Evolutionary conservation across 768 basidiomycete species (phyloP), one percentile per base, ranked within the genome.

Genomic region (Lanmaoa rubissima): DNA sequence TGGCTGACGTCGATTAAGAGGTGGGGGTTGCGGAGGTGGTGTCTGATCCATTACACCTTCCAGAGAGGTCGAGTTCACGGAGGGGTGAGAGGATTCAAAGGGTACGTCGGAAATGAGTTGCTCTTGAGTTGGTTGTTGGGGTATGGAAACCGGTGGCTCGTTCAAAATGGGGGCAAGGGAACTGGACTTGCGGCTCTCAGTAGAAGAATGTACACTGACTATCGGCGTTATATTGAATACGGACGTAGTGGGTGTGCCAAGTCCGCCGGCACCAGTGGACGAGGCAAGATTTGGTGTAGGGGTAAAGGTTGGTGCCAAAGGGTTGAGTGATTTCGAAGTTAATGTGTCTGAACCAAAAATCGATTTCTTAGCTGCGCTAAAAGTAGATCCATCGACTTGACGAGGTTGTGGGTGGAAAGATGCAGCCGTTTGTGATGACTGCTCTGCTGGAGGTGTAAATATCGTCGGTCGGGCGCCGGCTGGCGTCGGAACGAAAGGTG

Each of bases 1-100:
- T 32, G 73, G 70, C 24, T 59, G 62, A 11, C 53, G 69, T 59
- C 69, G 67, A 51, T 51, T 54, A 13, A 73, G 65, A 44, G 61
- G 65, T 28, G 72, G 72, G 4, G 73, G 73, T 53, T 61, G 63
- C 19, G 48, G 32, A 31, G 48, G 61, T 44, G 57, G 53, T 12
- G 50, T 63, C 31, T 61, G 67, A 45, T 34, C 51, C 24, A 38
- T 50, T 26, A 21, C 14, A 19, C 24, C 44, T 21, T 61, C 62
- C 19, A 57, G 35, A 34, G 54, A 38, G 21, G 51, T 34, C 35
- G 56, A 42, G 43, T 44, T n/a, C 45, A 59, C 55, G 9, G 62
- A 40, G 3, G 67, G 61, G 21, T 58, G 51, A 24, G 63, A 59
- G 12, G 64, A 65, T 44, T 54, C 54, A 13, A 60, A 44, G 9